Conservation (phyloP, 345 rosid genomes). For the rapeseed (Brassica napus) region DNA sequence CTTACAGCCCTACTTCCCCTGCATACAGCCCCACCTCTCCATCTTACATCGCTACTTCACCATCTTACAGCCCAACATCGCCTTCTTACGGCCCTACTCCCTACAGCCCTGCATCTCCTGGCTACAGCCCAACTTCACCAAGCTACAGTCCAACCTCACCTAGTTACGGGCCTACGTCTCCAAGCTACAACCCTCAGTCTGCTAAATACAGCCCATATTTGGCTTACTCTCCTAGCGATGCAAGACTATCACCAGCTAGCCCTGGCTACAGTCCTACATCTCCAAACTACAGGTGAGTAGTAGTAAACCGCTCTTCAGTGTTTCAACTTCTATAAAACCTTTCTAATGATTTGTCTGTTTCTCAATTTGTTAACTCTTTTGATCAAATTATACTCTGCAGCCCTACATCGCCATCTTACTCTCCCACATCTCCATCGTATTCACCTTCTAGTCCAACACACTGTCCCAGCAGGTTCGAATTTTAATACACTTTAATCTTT, state of each 20-base stretch:
- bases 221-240: slow-evolving; percentile 92
- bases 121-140: slow-evolving; percentile 84
- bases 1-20: slow-evolving; percentile 81
- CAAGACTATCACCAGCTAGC: slow-evolving; percentile 80
- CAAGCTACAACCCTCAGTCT: slow-evolving; percentile 60
- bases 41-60: slow-evolving; percentile 78
- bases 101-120: slow-evolving; percentile 77
- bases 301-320: background rate
- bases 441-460: slow-evolving; percentile 90
- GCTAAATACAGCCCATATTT: slow-evolving; percentile 79
- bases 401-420: slow-evolving; percentile 88
- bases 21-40: slow-evolving; percentile 85
- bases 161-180: slow-evolving; percentile 72
- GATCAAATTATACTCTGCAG: slow-evolving; percentile 42
- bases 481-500: background rate
- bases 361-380: slow-evolving; percentile 3
- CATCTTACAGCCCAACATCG: slow-evolving; percentile 80
- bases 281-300: slow-evolving; percentile 75
- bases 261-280: slow-evolving; percentile 91
- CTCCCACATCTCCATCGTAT: slow-evolving; percentile 92
- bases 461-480: slow-evolving; percentile 87
- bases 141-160: slow-evolving; percentile 81
- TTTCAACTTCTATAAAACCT: background rate
- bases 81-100: slow-evolving; percentile 87
- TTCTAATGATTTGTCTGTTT: background rate